phyloP scores from a whole-genome alignment of 2,329 filamentous ascomycete genomes.

The Domatiomyces globalis region DNA sequence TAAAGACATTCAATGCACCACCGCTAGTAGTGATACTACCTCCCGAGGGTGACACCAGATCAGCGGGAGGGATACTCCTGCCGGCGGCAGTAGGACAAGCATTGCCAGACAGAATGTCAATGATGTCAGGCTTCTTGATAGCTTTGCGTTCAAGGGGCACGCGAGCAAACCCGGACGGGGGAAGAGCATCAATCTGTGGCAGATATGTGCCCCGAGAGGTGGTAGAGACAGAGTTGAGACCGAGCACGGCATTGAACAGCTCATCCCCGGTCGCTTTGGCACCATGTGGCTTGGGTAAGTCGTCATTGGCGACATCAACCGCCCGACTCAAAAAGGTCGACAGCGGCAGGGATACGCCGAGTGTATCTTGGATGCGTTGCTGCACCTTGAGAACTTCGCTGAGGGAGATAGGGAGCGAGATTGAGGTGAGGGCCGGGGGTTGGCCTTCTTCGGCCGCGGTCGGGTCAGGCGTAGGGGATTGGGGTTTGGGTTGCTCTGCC shows the following conservation, averaged over 20 bases:
- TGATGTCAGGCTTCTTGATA: slow-evolving; percentile 54
- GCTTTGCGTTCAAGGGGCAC: slow-evolving; percentile 12
- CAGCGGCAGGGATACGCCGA: slow-evolving; percentile 69
- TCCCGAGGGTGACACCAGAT: background rate
- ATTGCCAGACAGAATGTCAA: slow-evolving; percentile 59
- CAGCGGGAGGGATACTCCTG: slow-evolving; percentile 4
- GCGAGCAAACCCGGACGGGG: slow-evolving; percentile 20
- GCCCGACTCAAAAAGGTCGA: slow-evolving; percentile 79
- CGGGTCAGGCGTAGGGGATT: slow-evolving; percentile 24
- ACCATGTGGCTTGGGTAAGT: slow-evolving; percentile 54
- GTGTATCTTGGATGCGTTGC: slow-evolving; percentile 58
- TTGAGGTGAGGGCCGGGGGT: slow-evolving; percentile 30
- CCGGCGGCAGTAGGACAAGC: slow-evolving; percentile 21
- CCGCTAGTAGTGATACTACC: slow-evolving; percentile 33
- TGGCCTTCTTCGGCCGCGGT: slow-evolving; percentile 18
- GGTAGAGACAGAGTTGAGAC: slow-evolving; percentile 44
- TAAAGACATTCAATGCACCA: slow-evolving; percentile 61
- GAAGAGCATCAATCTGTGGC: slow-evolving; percentile 53
- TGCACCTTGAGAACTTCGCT: slow-evolving; percentile 66
- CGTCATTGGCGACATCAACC: slow-evolving; percentile 73
- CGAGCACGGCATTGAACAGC: slow-evolving; percentile 79
- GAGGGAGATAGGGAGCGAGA: slow-evolving; percentile 56
- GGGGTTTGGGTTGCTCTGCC: slow-evolving; percentile 23
- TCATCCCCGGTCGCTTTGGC: slow-evolving; percentile 59
- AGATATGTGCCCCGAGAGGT: slow-evolving; percentile 49